Conservation (phyloP, 805 yeast species). For the Yamadazyma tumulicola region DNA sequence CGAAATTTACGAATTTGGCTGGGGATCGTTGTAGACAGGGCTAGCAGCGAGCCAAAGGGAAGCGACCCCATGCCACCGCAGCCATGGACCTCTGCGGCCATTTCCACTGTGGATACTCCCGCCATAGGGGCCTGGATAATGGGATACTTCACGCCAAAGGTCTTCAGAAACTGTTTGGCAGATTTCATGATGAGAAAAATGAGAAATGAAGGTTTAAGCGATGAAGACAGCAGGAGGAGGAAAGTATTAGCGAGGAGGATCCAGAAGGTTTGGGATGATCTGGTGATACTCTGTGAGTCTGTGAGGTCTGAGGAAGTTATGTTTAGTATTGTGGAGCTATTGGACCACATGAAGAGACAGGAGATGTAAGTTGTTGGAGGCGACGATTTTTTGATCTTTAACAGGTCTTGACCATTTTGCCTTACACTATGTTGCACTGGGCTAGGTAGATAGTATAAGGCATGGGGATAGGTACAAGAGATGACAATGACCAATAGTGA, state of each 20-base stretch:
- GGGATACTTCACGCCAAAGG: conserved; percentile 36
- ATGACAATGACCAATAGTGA: no score
- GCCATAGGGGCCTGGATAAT: conserved; percentile 62
- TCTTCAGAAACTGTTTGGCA: conserved; percentile 8
- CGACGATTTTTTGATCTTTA: no score
- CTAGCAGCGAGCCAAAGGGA: conserved; percentile 31
- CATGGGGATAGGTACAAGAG: no score
- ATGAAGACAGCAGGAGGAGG: not conserved
- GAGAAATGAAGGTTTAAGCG: not conserved
- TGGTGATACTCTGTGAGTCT: no score
- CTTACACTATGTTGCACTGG: no score
- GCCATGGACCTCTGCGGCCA: conserved; percentile 41
- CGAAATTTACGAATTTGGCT: conserved; percentile 13
- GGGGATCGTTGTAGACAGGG: conserved; percentile 13
- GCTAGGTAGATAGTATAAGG: no score
- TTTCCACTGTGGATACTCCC: conserved; percentile 43
- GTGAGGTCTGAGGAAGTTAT: no score
- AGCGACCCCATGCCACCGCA: conserved; percentile 53
- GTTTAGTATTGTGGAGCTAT: no score
- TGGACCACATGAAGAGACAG: no score
- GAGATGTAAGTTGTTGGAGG: no score
- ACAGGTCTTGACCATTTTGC: no score
- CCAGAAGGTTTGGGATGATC: no score
- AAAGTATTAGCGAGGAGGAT: not conserved
- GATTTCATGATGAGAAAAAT: conserved; percentile 7